Evolutionary conservation across 495 filamentous ascomycete genomes (phyloP).

Genomic region (Lichina pygmaea): DNA sequence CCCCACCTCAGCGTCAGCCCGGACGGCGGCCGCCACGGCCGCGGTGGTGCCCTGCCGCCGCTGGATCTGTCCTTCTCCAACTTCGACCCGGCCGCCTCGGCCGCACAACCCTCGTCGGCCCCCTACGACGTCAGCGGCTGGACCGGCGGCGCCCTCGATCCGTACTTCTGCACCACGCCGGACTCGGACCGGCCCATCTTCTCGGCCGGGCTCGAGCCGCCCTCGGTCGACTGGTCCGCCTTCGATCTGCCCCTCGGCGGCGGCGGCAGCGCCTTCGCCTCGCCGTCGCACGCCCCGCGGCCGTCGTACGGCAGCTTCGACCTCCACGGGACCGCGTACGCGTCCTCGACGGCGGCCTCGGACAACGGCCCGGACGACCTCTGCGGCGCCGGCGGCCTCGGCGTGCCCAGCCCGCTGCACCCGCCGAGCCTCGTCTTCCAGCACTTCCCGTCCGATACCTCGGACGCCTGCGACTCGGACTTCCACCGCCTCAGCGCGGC

Average conservation of each 20-base stretch:
- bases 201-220: conserved; percentile 21
- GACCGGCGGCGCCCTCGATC: conserved; percentile 11
- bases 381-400: background rate
- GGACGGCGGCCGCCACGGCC: conserved; percentile 27
- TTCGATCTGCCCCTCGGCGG: conserved; percentile 2
- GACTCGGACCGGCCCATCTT: conserved; percentile 39
- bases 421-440: conserved; percentile 3
- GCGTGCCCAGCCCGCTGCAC: background rate
- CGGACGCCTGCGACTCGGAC: conserved; percentile 1
- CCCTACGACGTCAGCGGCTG: conserved; percentile 25
- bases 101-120: background rate
- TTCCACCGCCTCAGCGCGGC: conserved; percentile 2
- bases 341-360: conserved; percentile 2
- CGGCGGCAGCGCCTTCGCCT: background rate
- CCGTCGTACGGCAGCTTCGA: conserved; percentile 2
- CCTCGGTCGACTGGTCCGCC: conserved; percentile 2
- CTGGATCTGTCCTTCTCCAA: conserved; percentile 29
- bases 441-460: conserved; percentile 2
- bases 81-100: conserved; percentile 17
- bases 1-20: conserved; percentile 28
- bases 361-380: conserved; percentile 1
- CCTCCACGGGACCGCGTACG: background rate
- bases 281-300: background rate
- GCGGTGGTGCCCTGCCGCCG: conserved; percentile 25
- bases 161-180: conserved; percentile 16